Conservation (phyloP, 2,329 filamentous ascomycete genomes). For the Fusarium devonianum region DNA sequence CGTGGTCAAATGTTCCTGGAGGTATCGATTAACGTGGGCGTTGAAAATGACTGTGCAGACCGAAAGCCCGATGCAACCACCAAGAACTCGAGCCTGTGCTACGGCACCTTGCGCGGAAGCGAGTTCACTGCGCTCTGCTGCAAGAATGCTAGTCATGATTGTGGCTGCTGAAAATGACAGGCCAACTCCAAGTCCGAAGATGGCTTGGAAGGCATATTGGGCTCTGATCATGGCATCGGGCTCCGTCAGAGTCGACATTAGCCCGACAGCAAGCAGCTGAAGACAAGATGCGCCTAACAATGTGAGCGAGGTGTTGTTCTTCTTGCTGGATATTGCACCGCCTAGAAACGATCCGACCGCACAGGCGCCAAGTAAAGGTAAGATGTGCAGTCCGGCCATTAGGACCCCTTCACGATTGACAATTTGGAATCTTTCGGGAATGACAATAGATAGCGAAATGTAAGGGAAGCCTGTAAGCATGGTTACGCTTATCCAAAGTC, state of each 20-base stretch:
- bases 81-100: slow-evolving; percentile 66
- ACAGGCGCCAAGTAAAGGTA: slow-evolving; percentile 65
- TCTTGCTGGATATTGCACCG: slow-evolving; percentile 60
- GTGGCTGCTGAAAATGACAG: slow-evolving; percentile 64
- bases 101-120: slow-evolving; percentile 67
- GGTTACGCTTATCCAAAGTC: slow-evolving; percentile 55
- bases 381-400: slow-evolving; percentile 62
- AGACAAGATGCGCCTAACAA: slow-evolving; percentile 58
- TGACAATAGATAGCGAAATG: slow-evolving; percentile 63
- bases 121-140: slow-evolving; percentile 55
- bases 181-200: slow-evolving; percentile 67
- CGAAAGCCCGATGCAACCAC: slow-evolving; percentile 65
- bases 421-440: slow-evolving; percentile 68
- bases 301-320: slow-evolving; percentile 61
- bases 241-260: slow-evolving; percentile 55
- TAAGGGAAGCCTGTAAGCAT: slow-evolving; percentile 65
- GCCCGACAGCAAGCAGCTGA: slow-evolving; percentile 60
- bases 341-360: slow-evolving; percentile 64
- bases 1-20: slow-evolving; percentile 47
- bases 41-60: slow-evolving; percentile 67
- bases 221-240: slow-evolving; percentile 46
- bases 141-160: slow-evolving; percentile 63
- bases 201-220: slow-evolving; percentile 62
- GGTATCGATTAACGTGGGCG: slow-evolving; percentile 48
- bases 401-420: slow-evolving; percentile 61